A percentile compares a stretch with the other conserved stretches of the same genome.
Conservation (phyloP, 2,329 filamentous ascomycete genomes). For the Xylaria sp. region DNA sequence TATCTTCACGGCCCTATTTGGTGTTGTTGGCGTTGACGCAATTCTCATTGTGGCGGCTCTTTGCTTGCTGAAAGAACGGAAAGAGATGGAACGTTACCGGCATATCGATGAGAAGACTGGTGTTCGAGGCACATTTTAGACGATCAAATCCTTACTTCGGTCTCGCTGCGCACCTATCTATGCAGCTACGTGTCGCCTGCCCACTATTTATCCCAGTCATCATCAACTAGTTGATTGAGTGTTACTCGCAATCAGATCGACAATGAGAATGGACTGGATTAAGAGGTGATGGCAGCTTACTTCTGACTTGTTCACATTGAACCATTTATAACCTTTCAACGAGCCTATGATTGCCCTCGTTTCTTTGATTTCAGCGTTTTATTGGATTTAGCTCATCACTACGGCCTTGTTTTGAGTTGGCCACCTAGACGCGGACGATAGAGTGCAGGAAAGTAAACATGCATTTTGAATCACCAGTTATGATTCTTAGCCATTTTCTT, state of each 20-base stretch:
- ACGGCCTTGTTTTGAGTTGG: conserved; percentile 6
- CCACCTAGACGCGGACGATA: conserved; percentile 26
- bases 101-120: conserved; percentile 84
- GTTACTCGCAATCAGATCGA: background rate
- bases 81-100: conserved; percentile 81
- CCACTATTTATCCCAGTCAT: background rate
- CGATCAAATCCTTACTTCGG: conserved; percentile 3
- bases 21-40: conserved; percentile 77
- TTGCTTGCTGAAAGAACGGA: conserved; percentile 82
- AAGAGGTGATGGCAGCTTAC: background rate
- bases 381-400: conserved; percentile 6
- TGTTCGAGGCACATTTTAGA: conserved; percentile 60
- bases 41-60: conserved; percentile 76
- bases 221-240: background rate
- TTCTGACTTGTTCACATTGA: background rate
- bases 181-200: background rate
- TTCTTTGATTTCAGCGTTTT: conserved; percentile 31
- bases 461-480: conserved; percentile 1
- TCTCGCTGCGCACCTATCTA: background rate
- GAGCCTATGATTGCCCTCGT: conserved; percentile 13
- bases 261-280: background rate
- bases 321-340: background rate
- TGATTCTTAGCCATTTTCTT: background rate
- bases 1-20: conserved; percentile 83
- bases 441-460: conserved; percentile 5